phyloP scores from a whole-genome alignment of 441 rosid species.

The Gossypium davidsonii region DNA sequence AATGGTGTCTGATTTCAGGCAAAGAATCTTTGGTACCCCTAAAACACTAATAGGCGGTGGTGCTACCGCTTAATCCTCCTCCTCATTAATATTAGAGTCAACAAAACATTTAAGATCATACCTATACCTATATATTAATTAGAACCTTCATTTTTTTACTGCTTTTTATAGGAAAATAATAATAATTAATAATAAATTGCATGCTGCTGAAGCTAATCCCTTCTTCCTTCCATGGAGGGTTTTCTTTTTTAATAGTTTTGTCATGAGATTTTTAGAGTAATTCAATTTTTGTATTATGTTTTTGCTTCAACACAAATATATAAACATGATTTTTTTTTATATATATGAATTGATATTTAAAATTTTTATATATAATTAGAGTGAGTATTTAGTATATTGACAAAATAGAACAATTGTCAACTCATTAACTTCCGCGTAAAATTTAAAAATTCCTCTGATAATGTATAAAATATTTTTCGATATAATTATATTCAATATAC shows the following conservation, averaged over 20 bases:
- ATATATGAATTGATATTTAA: not conserved
- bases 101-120: not conserved
- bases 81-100: no score
- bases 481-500: no score
- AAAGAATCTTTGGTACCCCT: constrained; percentile 62
- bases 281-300: not conserved
- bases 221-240: not conserved
- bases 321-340: not conserved
- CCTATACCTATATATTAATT: not conserved
- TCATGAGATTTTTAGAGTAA: not conserved
- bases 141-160: not conserved
- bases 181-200: not conserved
- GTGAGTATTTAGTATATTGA: no score
- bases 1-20: constrained; percentile 67
- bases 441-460: no score
- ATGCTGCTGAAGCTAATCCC: not conserved
- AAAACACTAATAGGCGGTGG: constrained; percentile 25
- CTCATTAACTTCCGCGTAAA: no score
- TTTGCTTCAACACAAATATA: not conserved
- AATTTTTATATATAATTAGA: not conserved
- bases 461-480: no score
- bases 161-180: not conserved
- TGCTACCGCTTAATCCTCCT: constrained; percentile 15
- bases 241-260: not conserved
- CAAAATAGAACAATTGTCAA: no score